Percentiles rank a stretch among this genome's conserved stretches.
Conservation (phyloP, 2,329 filamentous ascomycete genomes). For the Fusarium falciforme region DNA sequence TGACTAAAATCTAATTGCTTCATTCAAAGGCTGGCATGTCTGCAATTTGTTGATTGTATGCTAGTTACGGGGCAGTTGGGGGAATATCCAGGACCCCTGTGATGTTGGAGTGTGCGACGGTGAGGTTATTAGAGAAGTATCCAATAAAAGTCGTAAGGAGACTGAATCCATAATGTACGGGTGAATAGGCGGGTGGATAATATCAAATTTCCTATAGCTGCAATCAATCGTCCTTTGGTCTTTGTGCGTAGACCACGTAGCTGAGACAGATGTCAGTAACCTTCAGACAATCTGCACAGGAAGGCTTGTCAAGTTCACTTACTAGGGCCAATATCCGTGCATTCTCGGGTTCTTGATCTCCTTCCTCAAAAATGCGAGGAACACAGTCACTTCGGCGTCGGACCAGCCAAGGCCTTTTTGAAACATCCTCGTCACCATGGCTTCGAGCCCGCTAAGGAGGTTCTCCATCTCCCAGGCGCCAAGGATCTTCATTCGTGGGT, state of each 20-base stretch:
- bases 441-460: constrained; percentile 40
- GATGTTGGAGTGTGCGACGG: background rate
- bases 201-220: background rate
- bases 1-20: background rate
- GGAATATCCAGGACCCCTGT: background rate
- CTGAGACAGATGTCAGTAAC: background rate
- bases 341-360: constrained; percentile 36
- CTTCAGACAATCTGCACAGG: background rate
- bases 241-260: constrained; percentile 18
- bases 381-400: constrained; percentile 35
- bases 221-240: background rate
- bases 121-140: background rate
- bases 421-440: constrained; percentile 48
- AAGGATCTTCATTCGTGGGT: constrained; percentile 61
- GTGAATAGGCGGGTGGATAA: background rate
- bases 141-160: background rate
- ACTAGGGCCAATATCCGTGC: constrained; percentile 42
- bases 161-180: background rate
- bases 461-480: constrained; percentile 49
- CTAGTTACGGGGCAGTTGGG: background rate
- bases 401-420: constrained; percentile 43
- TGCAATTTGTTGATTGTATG: background rate
- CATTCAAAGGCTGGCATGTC: background rate
- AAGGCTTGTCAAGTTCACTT: constrained; percentile 1
- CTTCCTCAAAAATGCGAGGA: constrained; percentile 34